phyloP scores from a whole-genome alignment of 805 yeast genomes.

The Myxozyma melibiosi region DNA sequence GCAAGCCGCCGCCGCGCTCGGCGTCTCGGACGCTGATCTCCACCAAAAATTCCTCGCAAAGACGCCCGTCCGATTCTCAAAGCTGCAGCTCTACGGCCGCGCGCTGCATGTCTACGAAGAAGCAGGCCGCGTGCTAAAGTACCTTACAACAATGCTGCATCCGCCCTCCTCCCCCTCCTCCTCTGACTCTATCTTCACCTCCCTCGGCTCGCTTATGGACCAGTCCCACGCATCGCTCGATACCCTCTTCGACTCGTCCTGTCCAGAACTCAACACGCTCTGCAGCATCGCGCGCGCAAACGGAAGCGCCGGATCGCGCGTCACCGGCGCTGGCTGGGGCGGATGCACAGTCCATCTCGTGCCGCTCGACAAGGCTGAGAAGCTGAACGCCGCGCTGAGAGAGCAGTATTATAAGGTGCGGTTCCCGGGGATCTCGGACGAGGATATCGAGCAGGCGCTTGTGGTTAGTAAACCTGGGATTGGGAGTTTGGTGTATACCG shows the following conservation, averaged over 20 bases:
- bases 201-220: constrained; percentile 60
- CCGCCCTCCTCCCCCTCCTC: constrained; percentile 8
- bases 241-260: constrained; percentile 56
- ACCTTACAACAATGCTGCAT: constrained; percentile 47
- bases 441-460: constrained; percentile 53
- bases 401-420: constrained; percentile 54
- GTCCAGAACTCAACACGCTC: constrained; percentile 55
- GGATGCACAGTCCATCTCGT: constrained; percentile 70
- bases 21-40: constrained; percentile 49
- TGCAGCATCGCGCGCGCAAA: constrained; percentile 55
- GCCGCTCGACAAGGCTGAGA: constrained; percentile 43
- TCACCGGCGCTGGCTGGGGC: constrained; percentile 81
- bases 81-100: constrained; percentile 57
- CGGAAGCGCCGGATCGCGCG: constrained; percentile 67
- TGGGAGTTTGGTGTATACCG: constrained; percentile 14
- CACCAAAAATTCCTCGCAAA: constrained; percentile 49
- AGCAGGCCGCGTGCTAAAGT: constrained; percentile 58
- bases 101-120: constrained; percentile 67
- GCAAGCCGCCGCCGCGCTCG: constrained; percentile 51
- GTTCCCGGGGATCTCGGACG: constrained; percentile 53
- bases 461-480: constrained; percentile 57
- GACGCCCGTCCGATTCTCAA: constrained; percentile 60
- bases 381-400: constrained; percentile 49
- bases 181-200: constrained; percentile 37
- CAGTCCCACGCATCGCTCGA: constrained; percentile 59